Base-by-base conservation (phyloP, 1,139 yeast species). In the Yamadazyma pseudoaaseri region DNA sequence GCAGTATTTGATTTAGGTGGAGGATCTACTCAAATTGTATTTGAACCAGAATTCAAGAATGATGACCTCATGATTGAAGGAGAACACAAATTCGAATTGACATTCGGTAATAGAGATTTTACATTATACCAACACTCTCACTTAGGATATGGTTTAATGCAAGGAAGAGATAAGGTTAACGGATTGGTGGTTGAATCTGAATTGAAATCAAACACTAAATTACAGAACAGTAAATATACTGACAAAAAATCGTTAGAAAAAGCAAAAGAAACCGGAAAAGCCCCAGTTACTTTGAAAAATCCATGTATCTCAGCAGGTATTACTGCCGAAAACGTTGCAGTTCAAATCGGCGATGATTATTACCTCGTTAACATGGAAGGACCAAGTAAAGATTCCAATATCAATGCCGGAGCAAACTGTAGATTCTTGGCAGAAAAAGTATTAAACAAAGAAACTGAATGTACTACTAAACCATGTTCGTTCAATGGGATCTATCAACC, bases 1-100 rank as follows among this genome's bases (percentile, higher is more conserved):
- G 98, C 97, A 6, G 95, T 92, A 10, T 92, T 92, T 56, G 99
- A 92, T 57, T 77, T 92, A 44, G 99, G 99, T 48, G 99, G 99
- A 48, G 98, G 97, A 6, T 89, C 97, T 4, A 92, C 98, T 9
- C 99, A 92, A 64, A 89, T 92, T 63, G 98, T 92, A 5, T 92
- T 92, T 60, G 97, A 92, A 67, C 99, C 99, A 8, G 73, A 75
- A 10, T 81, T 80, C 53, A 59, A 62, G 16, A 61, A 67, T 32
- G 74, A 78, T 42, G 58, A 66, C 45, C 29, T 31, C 7, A 76
- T 89, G 84, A 65, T 74, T 29, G 90, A 82, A 15, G 97, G 96
- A 38, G 97, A 90, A 53, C 96, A 87, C 63, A 85, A 86, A 58
- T 89, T 83, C 57, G 76, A 76, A 43, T 73, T 90, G 47, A 62